Evolutionary conservation across 371 early-diverging fungal genomes (phyloP), one percentile per base, ranked within the genome.

Genomic region (Nosema muscidifuracis): DNA sequence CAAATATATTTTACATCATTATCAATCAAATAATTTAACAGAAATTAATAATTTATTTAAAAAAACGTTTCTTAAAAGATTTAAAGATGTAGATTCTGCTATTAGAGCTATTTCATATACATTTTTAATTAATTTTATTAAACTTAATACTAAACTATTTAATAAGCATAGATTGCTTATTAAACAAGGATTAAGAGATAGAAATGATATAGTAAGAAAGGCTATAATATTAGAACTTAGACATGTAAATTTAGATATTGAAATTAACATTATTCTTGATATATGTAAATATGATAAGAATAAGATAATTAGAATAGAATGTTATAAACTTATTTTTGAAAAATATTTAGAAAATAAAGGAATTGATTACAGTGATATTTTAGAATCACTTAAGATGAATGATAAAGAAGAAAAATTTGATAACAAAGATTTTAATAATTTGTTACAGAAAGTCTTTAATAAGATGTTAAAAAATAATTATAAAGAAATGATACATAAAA

Each of bases 51-150:
- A 38, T 20, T 33, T 77, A 43, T 77, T 58, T 58, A 53, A 72
- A 26, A 53, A 64, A 22, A 58, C 65, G 16, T 73, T 73, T 73
- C 9, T 65, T 0, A 28, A 42, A 1, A n/a, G 77, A 36, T 73
- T 44, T 40, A 51, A 57, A 34, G 77, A 77, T 38, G 63, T 77
- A 7, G 72, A 73, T 63, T 63, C 68, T 18, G 28, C 24, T 26
- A 77, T 77, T 28, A 67, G 77, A 53, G 24, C 33, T 6, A 10
- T 66, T 24, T 70, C 55, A 16, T 56, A 73, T 7, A 58, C 60
- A n/a, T 77, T 71, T 57, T 28, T 77, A 34, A 38, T 51, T 62
- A 65, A 77, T 30, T 67, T 38, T 36, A 56, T 77, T 51, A 16
- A 18, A 2, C 20, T 50, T 31, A 40, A n/a, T 16, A 24, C 28